Evolutionary conservation across 2,329 filamentous ascomycete genomes (phyloP).

Genomic region (Cladosporium sp.): DNA sequence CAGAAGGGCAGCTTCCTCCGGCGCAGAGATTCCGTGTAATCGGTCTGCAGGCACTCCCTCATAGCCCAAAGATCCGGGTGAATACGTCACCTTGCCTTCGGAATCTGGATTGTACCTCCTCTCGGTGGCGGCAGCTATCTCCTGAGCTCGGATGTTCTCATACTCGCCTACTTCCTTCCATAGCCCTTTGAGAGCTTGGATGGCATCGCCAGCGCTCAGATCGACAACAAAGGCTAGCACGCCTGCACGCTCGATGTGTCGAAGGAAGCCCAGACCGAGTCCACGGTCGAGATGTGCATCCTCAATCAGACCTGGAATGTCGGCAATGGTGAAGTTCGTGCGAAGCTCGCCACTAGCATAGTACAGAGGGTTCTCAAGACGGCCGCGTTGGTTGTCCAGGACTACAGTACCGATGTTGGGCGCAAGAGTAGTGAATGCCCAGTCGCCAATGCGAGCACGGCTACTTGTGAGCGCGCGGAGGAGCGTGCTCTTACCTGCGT

Average conservation of each 20-base stretch:
- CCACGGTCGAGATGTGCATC: conserved; percentile 90
- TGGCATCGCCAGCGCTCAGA: conserved; percentile 72
- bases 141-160: conserved; percentile 71
- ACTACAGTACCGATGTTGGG: conserved; percentile 96
- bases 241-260: conserved; percentile 89
- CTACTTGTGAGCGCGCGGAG: conserved; percentile 83
- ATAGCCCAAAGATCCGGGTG: conserved; percentile 36
- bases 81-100: conserved; percentile 38
- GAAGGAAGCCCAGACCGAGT: conserved; percentile 83
- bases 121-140: conserved; percentile 61
- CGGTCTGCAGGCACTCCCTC: not conserved
- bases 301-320: conserved; percentile 91
- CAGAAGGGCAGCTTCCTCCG: conserved; percentile 23
- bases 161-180: conserved; percentile 92
- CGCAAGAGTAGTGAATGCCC: conserved; percentile 94
- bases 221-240: conserved; percentile 94
- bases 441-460: conserved; percentile 82
- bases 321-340: conserved; percentile 85
- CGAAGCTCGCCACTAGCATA: conserved; percentile 49
- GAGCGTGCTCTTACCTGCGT: conserved; percentile 92
- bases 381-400: conserved; percentile 78
- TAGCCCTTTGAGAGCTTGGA: conserved; percentile 71
- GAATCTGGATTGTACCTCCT: conserved; percentile 49
- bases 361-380: conserved; percentile 28
- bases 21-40: conserved; percentile 11